Base-by-base conservation (phyloP, 441 rosid genomes). In the Gossypium gossypioides region DNA sequence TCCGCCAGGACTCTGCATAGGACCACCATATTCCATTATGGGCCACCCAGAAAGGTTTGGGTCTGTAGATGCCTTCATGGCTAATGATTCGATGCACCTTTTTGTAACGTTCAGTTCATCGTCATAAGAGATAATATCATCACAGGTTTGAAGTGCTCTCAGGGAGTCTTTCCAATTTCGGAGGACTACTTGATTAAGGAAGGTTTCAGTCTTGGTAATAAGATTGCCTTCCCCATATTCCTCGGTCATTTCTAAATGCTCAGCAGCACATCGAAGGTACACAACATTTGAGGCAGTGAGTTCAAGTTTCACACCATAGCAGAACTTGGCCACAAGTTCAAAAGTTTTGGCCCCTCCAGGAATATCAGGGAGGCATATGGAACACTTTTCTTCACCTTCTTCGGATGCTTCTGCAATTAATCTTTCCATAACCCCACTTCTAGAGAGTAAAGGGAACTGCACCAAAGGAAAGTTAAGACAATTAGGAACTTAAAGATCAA, bases 1-100 rank as follows among this genome's bases (percentile, higher is more conserved):
- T 40, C 97, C 97, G 15, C 99, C 97, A 6, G 97, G 99, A 81
- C 96, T 94, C 88, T 92, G 99, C 93, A 91, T 86, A 0, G 94
- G 97, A 58, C 94, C 91, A 46, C 91, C 97, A 75, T 83, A 93
- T 84, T 92, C 97, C 85, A 86, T 76, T 12, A 92, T 80, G 8
- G 97, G 99, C 99, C 97, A 92, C 4, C 97, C 97, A 72, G 89
- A 91, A 42, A 92, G 82, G 80, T 91, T 89, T 18, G 99, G 97
- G 73, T 95, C 98, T 1, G 91, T 89, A 1, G 85, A 85, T 24
- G 95, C 88, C 84, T 84, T 91, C 72, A 78, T 82, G 68, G 98
- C 91, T 75, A 92, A 80, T 37, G 97, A 86, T 69, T 87, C 96
- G 0, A 89, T 86, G 74, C 97, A 91, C 84, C 86, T 86, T 83